These are phyloP conservation scores for Saccharomyces uvarum DNA, from an alignment of 1,139 yeast genomes.

Conservation along the genomic window DNA sequence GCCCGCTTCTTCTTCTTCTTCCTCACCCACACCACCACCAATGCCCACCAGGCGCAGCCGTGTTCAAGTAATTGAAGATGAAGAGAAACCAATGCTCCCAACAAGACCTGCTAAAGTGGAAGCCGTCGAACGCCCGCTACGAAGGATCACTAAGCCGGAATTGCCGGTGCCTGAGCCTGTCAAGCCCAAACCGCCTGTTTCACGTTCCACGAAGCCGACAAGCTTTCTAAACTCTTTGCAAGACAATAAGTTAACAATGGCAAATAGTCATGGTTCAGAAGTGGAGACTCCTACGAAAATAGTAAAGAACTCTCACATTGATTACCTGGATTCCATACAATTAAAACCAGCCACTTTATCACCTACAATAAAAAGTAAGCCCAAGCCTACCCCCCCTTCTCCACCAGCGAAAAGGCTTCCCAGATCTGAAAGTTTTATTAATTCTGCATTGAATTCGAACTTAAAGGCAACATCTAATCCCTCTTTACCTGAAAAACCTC, in stretches of 20 bases:
- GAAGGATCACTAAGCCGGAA: not conserved
- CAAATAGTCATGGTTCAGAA: not conserved
- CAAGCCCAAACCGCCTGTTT: conserved; percentile 4
- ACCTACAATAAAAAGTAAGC: conserved; percentile 1
- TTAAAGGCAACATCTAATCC: not conserved
- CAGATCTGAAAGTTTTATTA: conserved; percentile 18
- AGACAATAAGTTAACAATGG: conserved; percentile 16
- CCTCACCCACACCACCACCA: conserved; percentile 5
- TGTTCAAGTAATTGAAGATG: not conserved
- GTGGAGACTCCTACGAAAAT: conserved; percentile 1
- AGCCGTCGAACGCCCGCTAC: not conserved
- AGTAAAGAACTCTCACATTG: conserved; percentile 7
- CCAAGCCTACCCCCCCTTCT: not conserved
- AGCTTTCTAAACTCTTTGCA: conserved; percentile 16
- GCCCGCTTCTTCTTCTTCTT: conserved; percentile 4
- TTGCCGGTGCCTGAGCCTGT: not conserved
- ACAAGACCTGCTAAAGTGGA: not conserved
- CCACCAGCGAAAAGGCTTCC: conserved; percentile 7
- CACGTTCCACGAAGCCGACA: conserved; percentile 5
- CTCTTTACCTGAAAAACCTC: conserved; percentile 2
- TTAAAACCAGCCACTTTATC: conserved; percentile 7
- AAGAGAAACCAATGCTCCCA: conserved; percentile 2
- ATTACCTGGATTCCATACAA: conserved; percentile 21
- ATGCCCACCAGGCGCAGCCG: not conserved
- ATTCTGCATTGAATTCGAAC: conserved; percentile 20